Conservation (phyloP, 768 basidiomycete species). For the Lepiota venenata region DNA sequence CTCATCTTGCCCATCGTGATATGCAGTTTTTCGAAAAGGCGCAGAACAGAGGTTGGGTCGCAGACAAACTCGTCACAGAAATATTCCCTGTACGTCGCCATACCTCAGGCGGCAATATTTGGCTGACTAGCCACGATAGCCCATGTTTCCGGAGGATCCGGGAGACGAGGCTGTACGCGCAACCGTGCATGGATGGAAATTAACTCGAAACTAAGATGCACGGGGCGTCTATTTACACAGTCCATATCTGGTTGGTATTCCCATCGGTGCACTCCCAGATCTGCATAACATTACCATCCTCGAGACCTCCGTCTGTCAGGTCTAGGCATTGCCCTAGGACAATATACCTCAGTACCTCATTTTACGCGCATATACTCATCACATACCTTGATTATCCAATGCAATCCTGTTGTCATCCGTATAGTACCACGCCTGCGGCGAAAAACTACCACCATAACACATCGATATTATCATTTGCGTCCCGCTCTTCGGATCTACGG, state of each 20-base stretch:
- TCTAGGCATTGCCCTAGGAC: constrained; percentile 12
- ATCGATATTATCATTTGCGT: constrained; percentile 22
- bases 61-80: constrained; percentile 63
- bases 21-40: constrained; percentile 79
- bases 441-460: constrained; percentile 17
- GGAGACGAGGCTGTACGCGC: constrained; percentile 75
- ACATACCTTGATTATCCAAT: constrained; percentile 17
- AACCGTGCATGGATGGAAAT: constrained; percentile 83
- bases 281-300: constrained; percentile 16
- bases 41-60: constrained; percentile 60
- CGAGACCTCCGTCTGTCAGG: constrained; percentile 16
- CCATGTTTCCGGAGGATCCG: constrained; percentile 88
- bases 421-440: constrained; percentile 24
- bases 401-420: constrained; percentile 23
- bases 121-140: constrained; percentile 43
- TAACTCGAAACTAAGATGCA: constrained; percentile 28
- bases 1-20: constrained; percentile 78
- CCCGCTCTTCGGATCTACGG: constrained; percentile 20
- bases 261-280: constrained; percentile 18
- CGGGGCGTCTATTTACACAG: not conserved
- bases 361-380: not conserved
- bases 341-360: not conserved
- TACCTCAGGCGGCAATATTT: not conserved
- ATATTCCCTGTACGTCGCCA: constrained; percentile 52
- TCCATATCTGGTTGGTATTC: constrained; percentile 20